Base-by-base conservation (phyloP, 2,329 filamentous ascomycete species). In the Immersiporthe knoxdaviesiana region DNA sequence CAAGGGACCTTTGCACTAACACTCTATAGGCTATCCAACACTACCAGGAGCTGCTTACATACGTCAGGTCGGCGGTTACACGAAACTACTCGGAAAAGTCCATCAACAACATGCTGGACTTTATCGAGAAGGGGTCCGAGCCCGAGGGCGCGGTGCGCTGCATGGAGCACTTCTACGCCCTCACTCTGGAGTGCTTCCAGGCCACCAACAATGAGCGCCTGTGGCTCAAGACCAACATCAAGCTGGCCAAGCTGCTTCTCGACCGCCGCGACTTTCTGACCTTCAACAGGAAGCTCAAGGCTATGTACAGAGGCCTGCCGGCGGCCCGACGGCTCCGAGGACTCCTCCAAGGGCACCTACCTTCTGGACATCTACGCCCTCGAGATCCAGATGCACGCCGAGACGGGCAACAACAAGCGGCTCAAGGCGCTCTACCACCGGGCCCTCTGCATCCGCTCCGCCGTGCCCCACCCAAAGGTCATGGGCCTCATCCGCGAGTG, bases 401-500 rank as follows among this genome's bases (percentile, higher is more conserved):
- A 97, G 81, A 97, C 93, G 44, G 92, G 92, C 77, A 98, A 98
- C 83, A 98, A 97, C 84, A 98, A 98, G 82, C 92, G 97, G 76
- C 85, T 99, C 69, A 98, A 98, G 85, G 86, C 91, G 18, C 85
- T 98, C 21, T 99, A 98, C 80, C 92, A 97, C 79, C 91, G 92
- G 71, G 96, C 96, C 6, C 87, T 99, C 63, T 92, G 92, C 73
- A 95, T 99, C 67, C 91, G 93, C 72, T 98, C 96, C n/a, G 96
- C 96, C 0, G 96, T 99, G 16, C 95, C 96, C 52, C 96, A 99
- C 81, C 96, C 96, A 70, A 97, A 97, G 82, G 97, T 99, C 79
- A 97, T 98, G 93, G 96, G 96, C 65, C 95, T 99, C 79, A 99
- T 99, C 77, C 91, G 95, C 67, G 96, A 99, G 82, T 99, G 96